Conservation (phyloP, 78 protist species). For the Pigoraptor vietnamica region DNA sequence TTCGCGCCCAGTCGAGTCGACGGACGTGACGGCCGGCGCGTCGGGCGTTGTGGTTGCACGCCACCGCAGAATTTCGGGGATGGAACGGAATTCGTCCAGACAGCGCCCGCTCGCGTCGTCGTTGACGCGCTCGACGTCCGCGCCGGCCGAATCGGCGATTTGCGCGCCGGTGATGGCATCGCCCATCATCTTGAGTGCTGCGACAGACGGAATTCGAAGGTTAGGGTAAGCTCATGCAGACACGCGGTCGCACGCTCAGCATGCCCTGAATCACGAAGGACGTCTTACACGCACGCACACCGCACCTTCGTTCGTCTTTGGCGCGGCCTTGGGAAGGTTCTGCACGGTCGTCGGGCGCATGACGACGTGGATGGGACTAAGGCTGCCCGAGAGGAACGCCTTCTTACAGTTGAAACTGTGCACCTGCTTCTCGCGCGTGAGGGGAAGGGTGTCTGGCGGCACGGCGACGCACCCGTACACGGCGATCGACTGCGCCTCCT, state of each 20-base stretch:
- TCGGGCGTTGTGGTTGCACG: background rate
- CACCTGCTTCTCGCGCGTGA: background rate
- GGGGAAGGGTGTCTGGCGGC: background rate
- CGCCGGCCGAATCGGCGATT: background rate
- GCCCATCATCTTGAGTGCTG: background rate
- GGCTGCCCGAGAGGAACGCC: background rate
- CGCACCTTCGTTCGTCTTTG: background rate
- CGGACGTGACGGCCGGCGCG: background rate
- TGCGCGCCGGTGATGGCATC: constrained; percentile 6
- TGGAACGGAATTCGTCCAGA: background rate
- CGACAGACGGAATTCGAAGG: background rate
- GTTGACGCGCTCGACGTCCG: background rate
- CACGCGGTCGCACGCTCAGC: background rate
- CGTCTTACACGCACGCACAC: too few species aligned
- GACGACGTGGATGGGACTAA: background rate
- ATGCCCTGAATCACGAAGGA: too few species aligned
- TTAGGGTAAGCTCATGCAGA: background rate
- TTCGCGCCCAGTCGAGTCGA: background rate
- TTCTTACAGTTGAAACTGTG: background rate
- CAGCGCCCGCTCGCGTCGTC: background rate
- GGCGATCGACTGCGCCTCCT: background rate
- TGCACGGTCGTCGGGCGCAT: background rate
- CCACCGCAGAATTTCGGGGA: background rate
- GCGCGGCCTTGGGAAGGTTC: background rate
- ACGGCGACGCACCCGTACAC: background rate